A percentile compares a stretch with the other conserved stretches of the same genome.
phyloP scores from a whole-genome alignment of 2,329 filamentous ascomycete genomes.

The Colletotrichum horii region DNA sequence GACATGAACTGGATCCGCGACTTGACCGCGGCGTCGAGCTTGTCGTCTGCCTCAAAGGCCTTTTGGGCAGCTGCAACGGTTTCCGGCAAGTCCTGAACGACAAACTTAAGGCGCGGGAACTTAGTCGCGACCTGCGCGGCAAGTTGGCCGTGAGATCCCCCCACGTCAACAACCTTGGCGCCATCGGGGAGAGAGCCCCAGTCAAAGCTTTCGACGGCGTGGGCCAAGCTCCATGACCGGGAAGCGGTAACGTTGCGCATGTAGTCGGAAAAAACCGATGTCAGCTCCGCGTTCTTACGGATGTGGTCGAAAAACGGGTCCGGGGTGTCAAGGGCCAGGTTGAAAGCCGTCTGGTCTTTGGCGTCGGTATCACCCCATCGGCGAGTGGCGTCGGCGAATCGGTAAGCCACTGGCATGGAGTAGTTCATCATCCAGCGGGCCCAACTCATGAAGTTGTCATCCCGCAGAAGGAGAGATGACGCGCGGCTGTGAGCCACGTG shows the following conservation, averaged over 20 bases:
- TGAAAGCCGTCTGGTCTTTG: slow-evolving; percentile 32
- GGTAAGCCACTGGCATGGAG: slow-evolving; percentile 27
- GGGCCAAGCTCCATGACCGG: slow-evolving; percentile 29
- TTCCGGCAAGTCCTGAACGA: slow-evolving; percentile 13
- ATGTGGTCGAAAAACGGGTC: slow-evolving; percentile 38
- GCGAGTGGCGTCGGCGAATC: slow-evolving; percentile 29
- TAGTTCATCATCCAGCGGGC: slow-evolving; percentile 32
- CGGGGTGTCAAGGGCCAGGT: slow-evolving; percentile 30
- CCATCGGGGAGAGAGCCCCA: slow-evolving; percentile 1
- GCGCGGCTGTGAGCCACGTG: slow-evolving; percentile 35
- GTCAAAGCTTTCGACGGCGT: slow-evolving; percentile 29
- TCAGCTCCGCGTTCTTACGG: slow-evolving; percentile 23
- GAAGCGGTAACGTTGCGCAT: slow-evolving; percentile 36
- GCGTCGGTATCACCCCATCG: slow-evolving; percentile 28
- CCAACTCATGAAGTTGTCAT: slow-evolving; percentile 32
- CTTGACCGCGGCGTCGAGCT: slow-evolving; percentile 19
- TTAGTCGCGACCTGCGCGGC: background rate
- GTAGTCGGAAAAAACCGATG: slow-evolving; percentile 31
- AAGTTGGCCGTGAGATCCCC: slow-evolving; percentile 9
- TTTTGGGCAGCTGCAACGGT: background rate
- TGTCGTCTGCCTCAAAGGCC: background rate
- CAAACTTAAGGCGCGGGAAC: background rate
- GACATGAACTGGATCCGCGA: slow-evolving; percentile 37
- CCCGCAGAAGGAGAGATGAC: slow-evolving; percentile 33
- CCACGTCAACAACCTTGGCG: slow-evolving; percentile 14